Evolutionary conservation across 2,329 filamentous ascomycete genomes (phyloP), one percentile per base, ranked within the genome.

Genomic region (Dactylellina haptotyla): DNA sequence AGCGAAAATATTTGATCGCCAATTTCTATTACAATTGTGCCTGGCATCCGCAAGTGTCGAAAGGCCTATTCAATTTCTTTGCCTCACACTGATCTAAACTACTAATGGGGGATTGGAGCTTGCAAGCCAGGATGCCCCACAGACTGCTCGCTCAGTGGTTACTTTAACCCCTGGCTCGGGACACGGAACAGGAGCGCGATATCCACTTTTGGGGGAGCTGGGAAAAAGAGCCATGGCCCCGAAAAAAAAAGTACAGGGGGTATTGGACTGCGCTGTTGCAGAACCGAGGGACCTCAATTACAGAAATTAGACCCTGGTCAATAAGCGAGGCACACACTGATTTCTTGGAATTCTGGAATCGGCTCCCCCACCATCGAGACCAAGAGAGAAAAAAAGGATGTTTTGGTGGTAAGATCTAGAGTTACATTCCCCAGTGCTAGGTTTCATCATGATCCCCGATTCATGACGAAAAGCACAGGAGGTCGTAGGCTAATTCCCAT

Each of bases 311-410:
- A 61, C 54, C 69, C 69, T 73, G 30, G 69, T 57, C 56, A 54
- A 57, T 66, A 66, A 73, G 69, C 69, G 69, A 73, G 69, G 54
- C 69, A 66, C 61, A 58, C 59, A 53, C 25, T 61, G 28, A 41
- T 62, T 63, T 71, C 51, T 53, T 61, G 61, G 69, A 73, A 73
- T 73, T 73, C 69, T 65, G 63, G 69, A 73, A 73, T 69, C 56
- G 54, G 63, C 16, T 58, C 61, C 67, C 69, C 69, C 61, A 65
- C 69, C 51, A 69, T 69, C 54, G 34, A 41, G 16, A 16, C 16
- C 14, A 41, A 41, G 18, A 41, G 18, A 41, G 18, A 41, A 41
- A n/a, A 41, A n/a, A 12, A 41, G 25, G 41, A 53, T 48, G 5
- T 32, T 32, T 4, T 23, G 56, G 26, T 59, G n/a, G 39, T 26